Conservation (phyloP, 2,329 filamentous ascomycete species). For the Aspergillus pseudoterreus region DNA sequence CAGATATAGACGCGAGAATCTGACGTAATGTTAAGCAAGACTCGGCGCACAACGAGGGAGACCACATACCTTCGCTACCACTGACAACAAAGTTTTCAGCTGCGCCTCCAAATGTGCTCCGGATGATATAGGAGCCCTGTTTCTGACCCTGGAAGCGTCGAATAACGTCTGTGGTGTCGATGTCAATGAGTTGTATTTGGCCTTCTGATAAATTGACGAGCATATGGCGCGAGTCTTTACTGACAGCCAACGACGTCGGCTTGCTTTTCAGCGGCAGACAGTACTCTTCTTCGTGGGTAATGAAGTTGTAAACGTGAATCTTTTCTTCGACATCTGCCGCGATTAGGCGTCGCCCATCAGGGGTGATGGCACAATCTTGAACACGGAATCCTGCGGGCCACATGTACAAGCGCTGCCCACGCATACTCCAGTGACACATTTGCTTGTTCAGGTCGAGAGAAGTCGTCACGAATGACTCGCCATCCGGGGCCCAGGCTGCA, state of each 20-base stretch:
- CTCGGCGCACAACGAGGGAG: not conserved
- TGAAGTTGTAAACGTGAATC: conserved; percentile 78
- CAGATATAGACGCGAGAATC: conserved; percentile 77
- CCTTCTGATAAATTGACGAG: conserved; percentile 78
- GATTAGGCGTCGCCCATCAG: conserved; percentile 74
- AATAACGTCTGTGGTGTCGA: conserved; percentile 67
- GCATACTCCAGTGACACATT: conserved; percentile 67
- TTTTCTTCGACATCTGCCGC: conserved; percentile 68
- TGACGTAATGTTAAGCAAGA: conserved; percentile 30
- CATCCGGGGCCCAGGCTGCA: conserved; percentile 83
- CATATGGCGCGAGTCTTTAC: conserved; percentile 72
- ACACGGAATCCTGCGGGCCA: conserved; percentile 72
- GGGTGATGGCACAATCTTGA: conserved; percentile 79
- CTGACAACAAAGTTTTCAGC: conserved; percentile 88
- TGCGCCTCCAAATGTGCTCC: conserved; percentile 81
- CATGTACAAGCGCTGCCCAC: conserved; percentile 59
- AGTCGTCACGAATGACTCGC: conserved; percentile 72
- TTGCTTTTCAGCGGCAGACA: conserved; percentile 66
- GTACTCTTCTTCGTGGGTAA: conserved; percentile 70
- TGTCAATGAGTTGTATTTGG: conserved; percentile 73
- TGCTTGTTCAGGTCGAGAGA: conserved; percentile 66
- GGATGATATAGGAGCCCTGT: conserved; percentile 74
- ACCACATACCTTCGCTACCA: conserved; percentile 74
- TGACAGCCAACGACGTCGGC: conserved; percentile 76
- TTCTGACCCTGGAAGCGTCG: conserved; percentile 72